phyloP scores from a whole-genome alignment of 2,329 filamentous ascomycete genomes.

The Fusarium pseudoanthophilum region DNA sequence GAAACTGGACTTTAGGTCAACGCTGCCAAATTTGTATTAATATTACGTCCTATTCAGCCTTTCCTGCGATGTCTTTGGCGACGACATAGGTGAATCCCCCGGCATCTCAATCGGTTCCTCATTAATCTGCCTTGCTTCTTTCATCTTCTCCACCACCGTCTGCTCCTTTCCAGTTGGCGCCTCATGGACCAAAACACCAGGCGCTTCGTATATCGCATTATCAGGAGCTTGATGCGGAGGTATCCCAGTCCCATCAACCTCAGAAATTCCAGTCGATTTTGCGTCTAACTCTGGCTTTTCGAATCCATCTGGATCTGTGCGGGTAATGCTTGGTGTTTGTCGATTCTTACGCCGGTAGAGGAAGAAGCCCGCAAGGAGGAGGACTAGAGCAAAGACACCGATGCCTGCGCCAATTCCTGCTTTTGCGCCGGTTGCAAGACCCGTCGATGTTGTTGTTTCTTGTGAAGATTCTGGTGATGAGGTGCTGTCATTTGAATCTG shows the following conservation, averaged over 20 bases:
- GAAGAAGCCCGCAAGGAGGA: background rate
- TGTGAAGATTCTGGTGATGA: background rate
- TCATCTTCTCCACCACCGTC: background rate
- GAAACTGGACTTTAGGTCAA: rapidly evolving
- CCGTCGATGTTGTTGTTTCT: background rate
- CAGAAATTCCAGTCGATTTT: background rate
- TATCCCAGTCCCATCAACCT: background rate
- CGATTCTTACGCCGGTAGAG: background rate
- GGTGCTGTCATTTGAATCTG: background rate
- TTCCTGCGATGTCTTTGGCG: background rate
- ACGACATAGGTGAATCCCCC: background rate
- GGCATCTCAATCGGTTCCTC: constrained; percentile 7
- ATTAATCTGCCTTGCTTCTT: background rate
- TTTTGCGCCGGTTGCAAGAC: background rate
- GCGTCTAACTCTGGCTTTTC: background rate
- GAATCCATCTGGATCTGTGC: background rate
- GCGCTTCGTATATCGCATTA: background rate
- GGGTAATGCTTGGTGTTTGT: background rate
- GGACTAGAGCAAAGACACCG: background rate
- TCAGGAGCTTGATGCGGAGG: background rate
- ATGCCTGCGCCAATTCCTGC: constrained; percentile 4
- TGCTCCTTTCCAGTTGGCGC: background rate
- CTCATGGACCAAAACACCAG: background rate
- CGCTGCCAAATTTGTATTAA: background rate
- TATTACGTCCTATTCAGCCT: background rate